Conservation (phyloP, 2,329 filamentous ascomycete species). For the Sphaerostilbella broomeana region DNA sequence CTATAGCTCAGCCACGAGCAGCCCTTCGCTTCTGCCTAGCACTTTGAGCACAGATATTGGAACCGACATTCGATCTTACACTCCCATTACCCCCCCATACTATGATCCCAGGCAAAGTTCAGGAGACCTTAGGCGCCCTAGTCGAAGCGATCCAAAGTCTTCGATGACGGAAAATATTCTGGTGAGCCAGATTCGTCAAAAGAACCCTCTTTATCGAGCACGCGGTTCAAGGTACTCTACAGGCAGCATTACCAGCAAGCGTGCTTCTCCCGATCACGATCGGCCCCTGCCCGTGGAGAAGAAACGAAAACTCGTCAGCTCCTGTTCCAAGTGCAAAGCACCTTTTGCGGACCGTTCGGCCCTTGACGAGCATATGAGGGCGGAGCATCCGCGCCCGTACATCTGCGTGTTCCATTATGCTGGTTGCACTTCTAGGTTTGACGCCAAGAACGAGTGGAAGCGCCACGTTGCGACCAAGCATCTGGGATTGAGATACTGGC, state of each 20-base stretch:
- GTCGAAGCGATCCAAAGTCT: no score
- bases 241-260: background rate
- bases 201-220: no score
- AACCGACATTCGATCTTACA: background rate
- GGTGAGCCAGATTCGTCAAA: no score
- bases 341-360: conserved; percentile 38
- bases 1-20: background rate
- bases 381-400: conserved; percentile 56
- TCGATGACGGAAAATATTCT: no score
- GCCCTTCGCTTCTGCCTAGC: background rate
- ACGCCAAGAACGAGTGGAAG: conserved; percentile 92
- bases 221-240: background rate
- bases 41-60: background rate
- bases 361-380: conserved; percentile 35
- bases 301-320: background rate
- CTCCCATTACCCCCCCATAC: no score
- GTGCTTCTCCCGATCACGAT: background rate
- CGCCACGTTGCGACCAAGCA: conserved; percentile 79
- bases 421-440: conserved; percentile 66
- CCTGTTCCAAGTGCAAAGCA: conserved; percentile 17
- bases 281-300: background rate
- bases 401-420: conserved; percentile 73
- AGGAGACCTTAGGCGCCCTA: no score
- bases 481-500: conserved; percentile 65
- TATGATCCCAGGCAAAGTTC: no score